A percentile compares a stretch with the other conserved stretches of the same genome.
These are phyloP conservation scores for Gracilaria vermiculophylla DNA, from an alignment of 23 red algal genomes.

Conservation along the genomic window DNA sequence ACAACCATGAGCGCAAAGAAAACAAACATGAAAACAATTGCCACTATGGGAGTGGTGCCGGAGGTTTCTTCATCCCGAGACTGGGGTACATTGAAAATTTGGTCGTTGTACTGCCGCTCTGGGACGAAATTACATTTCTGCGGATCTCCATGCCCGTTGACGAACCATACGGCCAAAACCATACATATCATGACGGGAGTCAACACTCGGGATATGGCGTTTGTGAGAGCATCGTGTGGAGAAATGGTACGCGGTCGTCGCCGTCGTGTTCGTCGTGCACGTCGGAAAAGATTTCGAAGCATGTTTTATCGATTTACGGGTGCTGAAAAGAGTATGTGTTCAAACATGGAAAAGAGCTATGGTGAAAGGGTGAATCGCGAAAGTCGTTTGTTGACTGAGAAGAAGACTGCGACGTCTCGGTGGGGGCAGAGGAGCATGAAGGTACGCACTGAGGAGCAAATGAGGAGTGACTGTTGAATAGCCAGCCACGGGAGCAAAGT, in stretches of 20 bases:
- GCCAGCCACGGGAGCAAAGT: too few relatives aligned
- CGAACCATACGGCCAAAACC: slow-evolving; percentile 74
- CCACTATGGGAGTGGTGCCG: neutral
- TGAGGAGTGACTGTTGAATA: too few relatives aligned
- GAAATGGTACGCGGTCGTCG: neutral
- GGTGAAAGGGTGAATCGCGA: too few relatives aligned
- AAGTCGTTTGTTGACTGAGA: too few relatives aligned
- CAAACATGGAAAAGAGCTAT: neutral
- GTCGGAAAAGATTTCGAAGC: neutral
- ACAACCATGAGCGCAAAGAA: slow-evolving; percentile 71
- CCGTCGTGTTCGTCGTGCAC: neutral
- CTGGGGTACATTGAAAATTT: neutral
- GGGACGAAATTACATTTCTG: slow-evolving; percentile 9
- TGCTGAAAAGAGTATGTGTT: neutral
- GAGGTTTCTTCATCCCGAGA: neutral
- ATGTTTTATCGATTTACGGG: neutral
- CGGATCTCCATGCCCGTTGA: slow-evolving; percentile 56
- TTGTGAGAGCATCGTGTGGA: slow-evolving; percentile 49
- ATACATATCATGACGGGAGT: slow-evolving; percentile 81
- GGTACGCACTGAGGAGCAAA: too few relatives aligned
- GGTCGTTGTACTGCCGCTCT: neutral
- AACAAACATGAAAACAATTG: slow-evolving; percentile 48
- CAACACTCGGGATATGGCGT: slow-evolving; percentile 57
- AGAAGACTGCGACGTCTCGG: too few relatives aligned
- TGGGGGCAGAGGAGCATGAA: too few relatives aligned